These are phyloP conservation scores for Apiotrichum montevideense DNA, from an alignment of 1,284 basidiomycete genomes.

Conservation along the genomic window DNA sequence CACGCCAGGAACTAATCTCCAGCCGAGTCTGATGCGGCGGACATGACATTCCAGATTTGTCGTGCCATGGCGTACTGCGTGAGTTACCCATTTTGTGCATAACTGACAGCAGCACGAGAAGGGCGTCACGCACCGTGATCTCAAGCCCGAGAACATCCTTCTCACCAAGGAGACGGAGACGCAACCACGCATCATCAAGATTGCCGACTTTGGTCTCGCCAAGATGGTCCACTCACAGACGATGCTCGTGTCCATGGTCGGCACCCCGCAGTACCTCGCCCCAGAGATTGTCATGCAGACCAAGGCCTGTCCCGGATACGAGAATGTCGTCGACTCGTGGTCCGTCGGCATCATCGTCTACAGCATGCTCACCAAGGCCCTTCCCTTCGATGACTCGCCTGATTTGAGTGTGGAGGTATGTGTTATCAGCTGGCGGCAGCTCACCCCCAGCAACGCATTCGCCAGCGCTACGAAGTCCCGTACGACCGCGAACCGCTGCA, in stretches of 20 bases:
- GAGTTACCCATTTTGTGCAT: conserved; percentile 1
- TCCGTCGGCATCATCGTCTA: conserved; percentile 87
- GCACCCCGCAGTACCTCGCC: conserved; percentile 47
- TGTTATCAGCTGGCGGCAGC: not conserved
- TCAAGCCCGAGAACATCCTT: conserved; percentile 67
- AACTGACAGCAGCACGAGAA: conserved; percentile 34
- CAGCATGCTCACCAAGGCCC: conserved; percentile 50
- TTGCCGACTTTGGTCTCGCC: conserved; percentile 89
- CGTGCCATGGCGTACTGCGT: conserved; percentile 47
- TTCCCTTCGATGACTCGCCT: conserved; percentile 46
- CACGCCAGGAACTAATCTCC: not conserved
- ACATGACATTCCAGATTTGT: conserved; percentile 43
- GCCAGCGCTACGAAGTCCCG: conserved; percentile 54
- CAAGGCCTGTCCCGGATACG: conserved; percentile 60
- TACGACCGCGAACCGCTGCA: conserved; percentile 60
- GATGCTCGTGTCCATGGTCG: conserved; percentile 46
- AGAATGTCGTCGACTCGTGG: conserved; percentile 83
- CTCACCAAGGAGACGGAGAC: conserved; percentile 31
- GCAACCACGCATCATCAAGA: conserved; percentile 40
- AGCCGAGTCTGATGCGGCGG: conserved; percentile 42
- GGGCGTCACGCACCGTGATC: conserved; percentile 72
- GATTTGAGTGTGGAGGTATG: conserved; percentile 34
- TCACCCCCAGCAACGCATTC: conserved; percentile 47
- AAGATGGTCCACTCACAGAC: conserved; percentile 55
- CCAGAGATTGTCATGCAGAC: conserved; percentile 64